Evolutionary conservation across 306 rosid species (phyloP), one percentile per base, ranked within the genome.

Genomic region (Acacia acuminata): DNA sequence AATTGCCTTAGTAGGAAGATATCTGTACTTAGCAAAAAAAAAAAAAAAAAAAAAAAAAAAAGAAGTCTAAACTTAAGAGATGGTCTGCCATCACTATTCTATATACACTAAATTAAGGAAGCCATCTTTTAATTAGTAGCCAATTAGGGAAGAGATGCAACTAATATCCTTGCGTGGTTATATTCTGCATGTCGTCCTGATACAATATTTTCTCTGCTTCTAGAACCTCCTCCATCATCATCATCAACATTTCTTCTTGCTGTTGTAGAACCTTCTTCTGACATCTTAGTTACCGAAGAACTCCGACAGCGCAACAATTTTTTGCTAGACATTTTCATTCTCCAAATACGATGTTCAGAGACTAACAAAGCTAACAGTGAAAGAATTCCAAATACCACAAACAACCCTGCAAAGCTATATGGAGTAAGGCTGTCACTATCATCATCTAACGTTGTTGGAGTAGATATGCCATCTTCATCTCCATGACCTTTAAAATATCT

Each of bases 341-440:
- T 30, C 79, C 84, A 81, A 10, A 50, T 64, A 7, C 10, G 10
- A 22, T 65, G 55, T 50, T 81, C 75, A 3, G 84, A 81, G 61
- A 64, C 44, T 8, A 81, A 7, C 75, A 81, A 64, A n/a, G 84
- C 84, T 38, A 74, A 9, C 7, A 81, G 22, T 8, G 55, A 38
- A 44, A 34, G 32, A 32, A 63, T 20, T n/a, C 84, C 79, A 22
- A 78, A 73, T 38, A 81, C 69, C 32, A 74, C 19, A 40, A 81
- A 81, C 44, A 74, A 43, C 3, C 84, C 84, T 9, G 75, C 68
- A 74, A 81, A 74, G 75, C 84, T 81, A 24, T 81, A 48, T 6
- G 79, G 3, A 0, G 73, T 48, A 48, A 81, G 79, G 60, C 45
- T 73, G 12, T 47, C 22, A 80, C 24, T 44, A 14, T 9, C 50